A percentile compares a stretch with the other conserved stretches of the same genome.
These are phyloP conservation scores for Tolypocladium ophioglossoides DNA, from an alignment of 2,329 filamentous ascomycete species.

Conservation along the genomic window DNA sequence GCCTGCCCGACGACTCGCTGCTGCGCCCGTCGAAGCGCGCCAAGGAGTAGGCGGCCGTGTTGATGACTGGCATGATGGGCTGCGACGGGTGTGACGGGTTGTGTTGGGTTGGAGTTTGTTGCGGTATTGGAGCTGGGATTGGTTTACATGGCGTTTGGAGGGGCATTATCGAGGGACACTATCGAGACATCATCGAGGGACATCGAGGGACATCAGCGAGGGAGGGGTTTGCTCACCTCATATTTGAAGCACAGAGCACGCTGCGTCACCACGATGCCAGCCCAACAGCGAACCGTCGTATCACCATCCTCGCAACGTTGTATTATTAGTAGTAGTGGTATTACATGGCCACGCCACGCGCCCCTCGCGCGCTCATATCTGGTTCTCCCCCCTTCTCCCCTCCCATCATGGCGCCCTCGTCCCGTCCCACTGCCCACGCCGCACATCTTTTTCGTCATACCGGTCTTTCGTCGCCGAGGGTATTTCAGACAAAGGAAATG, in stretches of 20 bases:
- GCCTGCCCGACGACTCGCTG: constrained; percentile 70
- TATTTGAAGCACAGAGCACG: too few relatives aligned
- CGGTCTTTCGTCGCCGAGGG: constrained; percentile 1
- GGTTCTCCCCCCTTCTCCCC: neutral
- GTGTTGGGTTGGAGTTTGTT: too few relatives aligned
- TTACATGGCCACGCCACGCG: neutral
- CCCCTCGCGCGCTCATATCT: too few relatives aligned
- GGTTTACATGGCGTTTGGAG: too few relatives aligned
- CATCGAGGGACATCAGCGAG: too few relatives aligned
- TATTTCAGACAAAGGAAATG: constrained; percentile 6
- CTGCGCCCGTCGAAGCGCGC: constrained; percentile 50
- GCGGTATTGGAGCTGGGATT: too few relatives aligned
- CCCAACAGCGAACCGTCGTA: neutral
- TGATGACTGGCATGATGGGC: too few relatives aligned
- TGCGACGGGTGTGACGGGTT: too few relatives aligned
- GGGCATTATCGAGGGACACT: too few relatives aligned
- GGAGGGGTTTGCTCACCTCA: too few relatives aligned
- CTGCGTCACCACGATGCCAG: too few relatives aligned
- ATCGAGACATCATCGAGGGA: too few relatives aligned
- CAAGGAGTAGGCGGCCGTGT: constrained; percentile 35
- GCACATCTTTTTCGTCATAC: neutral
- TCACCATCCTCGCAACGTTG: neutral
- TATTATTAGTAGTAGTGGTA: neutral
- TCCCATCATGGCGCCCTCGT: neutral
- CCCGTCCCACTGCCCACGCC: neutral